Base-by-base conservation (phyloP, 441 rosid species). In the Bocquillonia castaneifolia region DNA sequence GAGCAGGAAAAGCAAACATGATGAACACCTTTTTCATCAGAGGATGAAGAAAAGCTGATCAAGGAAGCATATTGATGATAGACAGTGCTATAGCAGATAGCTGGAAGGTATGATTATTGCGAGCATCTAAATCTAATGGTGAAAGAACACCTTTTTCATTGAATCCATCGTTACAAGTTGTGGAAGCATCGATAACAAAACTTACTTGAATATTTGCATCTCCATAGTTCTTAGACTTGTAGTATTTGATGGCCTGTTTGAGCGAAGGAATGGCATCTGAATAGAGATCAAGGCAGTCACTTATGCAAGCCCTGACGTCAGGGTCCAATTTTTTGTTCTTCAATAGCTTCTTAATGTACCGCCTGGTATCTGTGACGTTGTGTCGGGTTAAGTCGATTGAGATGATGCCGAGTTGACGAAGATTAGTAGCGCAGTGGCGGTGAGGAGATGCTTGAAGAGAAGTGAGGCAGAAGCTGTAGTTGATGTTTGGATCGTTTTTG, bases 101-200 rank as follows among this genome's bases (percentile, higher is more conserved):
- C 67, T 64, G 77, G 26, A 84, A 78, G 0, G 72, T 51, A 70
- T 82, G 52, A 45, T 77, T 75, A 47, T 86, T 79, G 59, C 83
- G 77, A 34, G 63, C 59, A 9, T 74, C 69, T 32, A 86, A 64
- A 2, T 84, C 86, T 36, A 86, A 64, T 3, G 86, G 88, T 10
- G 91, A 83, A 47, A 68, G 73, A 0, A n/a, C 25, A 0, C 71
- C 81, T 57, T 63, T 72, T 20, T 86, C 88, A 15, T 32, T 39
- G 74, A 88, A 88, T n/a, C 89, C 94, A 47, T 81, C 89, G 67
- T 81, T 88, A 64, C 91, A 88, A 5, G 91, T 85, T 0, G 83
- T 61, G 20, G 87, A n/a, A 39, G 88, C 85, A 37, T 82, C 91
- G 25, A 80, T 59, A 18, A 82, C 88, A 0, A 86, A 64, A 68